Percentiles rank a stretch among this genome's conserved stretches.
Conservation (phyloP, 2,329 filamentous ascomycete genomes). For the Claviceps monticola region DNA sequence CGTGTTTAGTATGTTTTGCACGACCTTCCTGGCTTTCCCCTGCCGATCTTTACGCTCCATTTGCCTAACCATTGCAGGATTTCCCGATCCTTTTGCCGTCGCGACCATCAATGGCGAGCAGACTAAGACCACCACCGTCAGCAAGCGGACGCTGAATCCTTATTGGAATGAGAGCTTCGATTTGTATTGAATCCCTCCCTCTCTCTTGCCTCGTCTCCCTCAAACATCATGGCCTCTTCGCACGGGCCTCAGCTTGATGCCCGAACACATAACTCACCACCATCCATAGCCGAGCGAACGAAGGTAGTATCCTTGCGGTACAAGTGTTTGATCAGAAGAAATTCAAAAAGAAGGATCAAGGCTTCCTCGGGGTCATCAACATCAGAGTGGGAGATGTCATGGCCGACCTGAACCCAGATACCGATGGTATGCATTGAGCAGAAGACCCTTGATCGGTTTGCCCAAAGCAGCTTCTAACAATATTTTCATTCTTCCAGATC, state of each 20-base stretch:
- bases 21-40: not conserved
- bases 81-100: constrained; percentile 94
- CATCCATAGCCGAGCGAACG: constrained; percentile 59
- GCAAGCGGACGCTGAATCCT: constrained; percentile 95
- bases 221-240: not conserved
- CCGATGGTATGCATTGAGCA: constrained; percentile 58
- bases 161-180: constrained; percentile 99
- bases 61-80: constrained; percentile 45
- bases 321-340: constrained; percentile 99
- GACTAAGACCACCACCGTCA: constrained; percentile 93
- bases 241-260: not conserved
- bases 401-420: constrained; percentile 65
- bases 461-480: constrained; percentile 14
- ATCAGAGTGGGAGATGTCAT: constrained; percentile 90
- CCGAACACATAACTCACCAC: not conserved
- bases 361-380: constrained; percentile 95
- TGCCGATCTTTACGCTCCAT: not conserved
- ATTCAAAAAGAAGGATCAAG: constrained; percentile 99
- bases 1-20: constrained; percentile 75
- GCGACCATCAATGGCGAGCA: constrained; percentile 96
- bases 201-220: not conserved
- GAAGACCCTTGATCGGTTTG: not conserved
- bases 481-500: constrained; percentile 48
- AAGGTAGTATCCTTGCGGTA: constrained; percentile 92
- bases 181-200: constrained; percentile 49